A percentile compares a stretch with the other conserved stretches of the same genome.
phyloP scores from a whole-genome alignment of 106 monocot species.

The Narthecium ossifragum region DNA sequence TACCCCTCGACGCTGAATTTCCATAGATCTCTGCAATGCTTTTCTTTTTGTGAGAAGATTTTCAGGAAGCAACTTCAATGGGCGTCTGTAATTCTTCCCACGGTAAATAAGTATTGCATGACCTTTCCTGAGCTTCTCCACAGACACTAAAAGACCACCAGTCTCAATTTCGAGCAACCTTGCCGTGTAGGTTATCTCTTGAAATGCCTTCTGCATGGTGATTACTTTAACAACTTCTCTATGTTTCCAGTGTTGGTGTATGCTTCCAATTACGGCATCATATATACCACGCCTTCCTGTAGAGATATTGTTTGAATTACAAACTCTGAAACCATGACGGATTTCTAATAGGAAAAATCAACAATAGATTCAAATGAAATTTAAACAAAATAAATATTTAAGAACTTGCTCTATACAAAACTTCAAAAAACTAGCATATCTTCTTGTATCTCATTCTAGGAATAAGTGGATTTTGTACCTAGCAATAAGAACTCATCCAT shows the following conservation, averaged over 20 bases:
- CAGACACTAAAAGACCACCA: conserved; percentile 57
- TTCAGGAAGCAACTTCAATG: conserved; percentile 31
- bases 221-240: conserved; percentile 87
- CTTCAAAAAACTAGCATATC: too few species aligned
- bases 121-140: conserved; percentile 59
- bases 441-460: too few species aligned
- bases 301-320: background rate
- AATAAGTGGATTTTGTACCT: conserved; percentile 26
- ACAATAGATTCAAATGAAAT: background rate
- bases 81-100: conserved; percentile 68
- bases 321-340: too few species aligned
- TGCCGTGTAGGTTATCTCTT: conserved; percentile 48
- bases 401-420: too few species aligned
- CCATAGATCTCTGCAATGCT: conserved; percentile 65
- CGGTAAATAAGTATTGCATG: conserved; percentile 85
- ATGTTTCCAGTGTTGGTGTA: conserved; percentile 94
- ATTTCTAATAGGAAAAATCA: too few species aligned
- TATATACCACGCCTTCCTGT: conserved; percentile 92
- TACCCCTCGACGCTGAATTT: conserved; percentile 89
- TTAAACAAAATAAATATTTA: background rate
- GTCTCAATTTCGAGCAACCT: conserved; percentile 71
- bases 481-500: conserved; percentile 71
- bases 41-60: conserved; percentile 72
- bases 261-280: conserved; percentile 71
- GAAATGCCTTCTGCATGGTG: conserved; percentile 46